Conservation (phyloP, 208 protist species). For the Acanthamoeba triangularis region DNA sequence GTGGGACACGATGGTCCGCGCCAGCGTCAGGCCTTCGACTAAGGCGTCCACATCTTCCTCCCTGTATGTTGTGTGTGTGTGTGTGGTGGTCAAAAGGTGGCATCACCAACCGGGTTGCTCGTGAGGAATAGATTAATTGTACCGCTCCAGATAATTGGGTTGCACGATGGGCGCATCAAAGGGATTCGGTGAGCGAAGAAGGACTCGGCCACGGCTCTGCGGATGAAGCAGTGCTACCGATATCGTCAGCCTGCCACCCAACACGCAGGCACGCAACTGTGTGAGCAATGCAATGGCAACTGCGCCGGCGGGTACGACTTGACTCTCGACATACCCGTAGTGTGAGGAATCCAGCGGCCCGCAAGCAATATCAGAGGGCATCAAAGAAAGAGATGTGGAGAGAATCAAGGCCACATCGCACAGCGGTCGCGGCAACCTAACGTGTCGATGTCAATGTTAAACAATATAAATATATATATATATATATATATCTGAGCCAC, state of each 20-base stretch:
- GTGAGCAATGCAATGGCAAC: too few species aligned
- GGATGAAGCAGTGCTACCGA: conserved; percentile 1
- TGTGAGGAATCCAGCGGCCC: background rate
- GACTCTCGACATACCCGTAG: conserved; percentile 1
- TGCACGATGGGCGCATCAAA: conserved; percentile 8
- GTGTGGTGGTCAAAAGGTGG: too few species aligned
- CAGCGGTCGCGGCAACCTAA: conserved; percentile 5
- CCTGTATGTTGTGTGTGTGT: background rate
- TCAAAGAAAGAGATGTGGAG: background rate
- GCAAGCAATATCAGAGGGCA: background rate
- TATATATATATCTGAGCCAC: background rate
- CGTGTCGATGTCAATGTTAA: too few species aligned
- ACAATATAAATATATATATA: background rate
- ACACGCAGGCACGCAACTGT: background rate
- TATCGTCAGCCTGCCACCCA: background rate
- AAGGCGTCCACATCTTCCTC: conserved; percentile 21
- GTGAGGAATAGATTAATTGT: background rate
- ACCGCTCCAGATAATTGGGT: conserved; percentile 29
- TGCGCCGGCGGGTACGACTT: too few species aligned
- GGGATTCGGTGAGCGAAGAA: background rate
- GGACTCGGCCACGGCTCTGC: background rate
- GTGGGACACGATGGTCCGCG: background rate
- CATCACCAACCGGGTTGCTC: background rate
- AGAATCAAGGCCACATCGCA: background rate
- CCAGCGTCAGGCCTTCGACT: conserved; percentile 31